Base-by-base conservation (phyloP, 2,329 filamentous ascomycete genomes). In the Apiospora pterosperma region DNA sequence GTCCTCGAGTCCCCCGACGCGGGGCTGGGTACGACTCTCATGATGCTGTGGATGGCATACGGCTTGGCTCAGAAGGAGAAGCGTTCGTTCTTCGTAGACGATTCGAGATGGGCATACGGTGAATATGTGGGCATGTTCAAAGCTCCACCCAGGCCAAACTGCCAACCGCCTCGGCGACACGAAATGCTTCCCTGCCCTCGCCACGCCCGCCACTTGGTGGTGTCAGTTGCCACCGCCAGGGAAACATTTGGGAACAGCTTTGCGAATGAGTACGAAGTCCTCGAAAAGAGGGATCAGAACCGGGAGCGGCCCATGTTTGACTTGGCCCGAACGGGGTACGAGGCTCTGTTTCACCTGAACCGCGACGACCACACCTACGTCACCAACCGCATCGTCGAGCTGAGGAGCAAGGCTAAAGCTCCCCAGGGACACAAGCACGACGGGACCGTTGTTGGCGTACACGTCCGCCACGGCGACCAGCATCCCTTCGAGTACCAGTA, bases 1-100 rank as follows among this genome's bases (percentile, higher is more conserved):
- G 85, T 93, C 1, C 82, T 97, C 71, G 92, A 95, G 73, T 85
- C 88, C 8, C 77, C 84, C 4, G 89, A 95, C 71, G 91, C 92
- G 2, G 93, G 93, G 3, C 81, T 97, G 11, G 93, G 93, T 6
- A 88, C 87, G 68, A 88, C 90, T 1, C 77, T 97, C 65, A 88
- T 96, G 84, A 85, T 89, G 72, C 75, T 97, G 64, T 97, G 93
- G 92, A 90, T 90, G 71, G 90, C 92, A 31, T 96, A 96, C 74
- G 92, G 92, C 4, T 79, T 96, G 63, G 92, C 93, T 2, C 83
- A 90, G 73, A 85, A 88, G 65, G 91, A 96, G 74, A 86, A 86
- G 16, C 83, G 92, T 28, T 83, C 88, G 1, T 96, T 97, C 77
- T 96, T 97, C 78, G 82, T 97, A 67, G 92, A 96, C 71, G 93